phyloP scores from a whole-genome alignment of 495 filamentous ascomycete species.

The Entonaema liquescens region DNA sequence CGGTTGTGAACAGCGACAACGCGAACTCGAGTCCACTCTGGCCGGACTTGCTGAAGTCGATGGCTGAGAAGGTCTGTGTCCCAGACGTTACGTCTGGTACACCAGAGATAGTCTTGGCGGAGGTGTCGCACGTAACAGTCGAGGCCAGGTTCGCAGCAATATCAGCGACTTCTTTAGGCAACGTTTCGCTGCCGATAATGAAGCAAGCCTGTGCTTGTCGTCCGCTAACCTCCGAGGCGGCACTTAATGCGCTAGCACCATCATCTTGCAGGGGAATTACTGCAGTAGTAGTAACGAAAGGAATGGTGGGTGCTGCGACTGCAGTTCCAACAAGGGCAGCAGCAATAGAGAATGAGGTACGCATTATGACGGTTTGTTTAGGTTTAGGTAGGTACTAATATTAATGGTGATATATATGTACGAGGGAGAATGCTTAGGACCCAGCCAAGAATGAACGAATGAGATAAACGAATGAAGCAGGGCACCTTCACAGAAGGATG shows the following conservation, averaged over 20 bases:
- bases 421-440: constrained; percentile 24
- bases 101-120: constrained; percentile 47
- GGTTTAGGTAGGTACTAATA: constrained; percentile 2
- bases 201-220: constrained; percentile 52
- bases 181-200: constrained; percentile 51
- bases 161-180: constrained; percentile 49
- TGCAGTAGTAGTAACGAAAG: constrained; percentile 21
- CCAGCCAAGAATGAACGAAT: constrained; percentile 34
- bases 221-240: not conserved
- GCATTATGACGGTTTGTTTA: constrained; percentile 29
- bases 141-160: constrained; percentile 43
- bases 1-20: constrained; percentile 51
- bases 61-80: constrained; percentile 52
- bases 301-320: constrained; percentile 35
- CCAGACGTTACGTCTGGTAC: constrained; percentile 57
- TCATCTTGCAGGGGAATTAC: constrained; percentile 15
- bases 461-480: constrained; percentile 16
- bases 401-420: constrained; percentile 16
- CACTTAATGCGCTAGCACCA: not conserved
- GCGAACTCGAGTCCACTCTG: constrained; percentile 55
- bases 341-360: constrained; percentile 22
- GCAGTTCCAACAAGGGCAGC: constrained; percentile 27
- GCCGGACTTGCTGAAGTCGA: constrained; percentile 54
- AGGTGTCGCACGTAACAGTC: constrained; percentile 51
- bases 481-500: constrained; percentile 37